These are phyloP conservation scores for Kurtzmaniella fragi DNA, from an alignment of 805 yeast species.

Conservation along the genomic window DNA sequence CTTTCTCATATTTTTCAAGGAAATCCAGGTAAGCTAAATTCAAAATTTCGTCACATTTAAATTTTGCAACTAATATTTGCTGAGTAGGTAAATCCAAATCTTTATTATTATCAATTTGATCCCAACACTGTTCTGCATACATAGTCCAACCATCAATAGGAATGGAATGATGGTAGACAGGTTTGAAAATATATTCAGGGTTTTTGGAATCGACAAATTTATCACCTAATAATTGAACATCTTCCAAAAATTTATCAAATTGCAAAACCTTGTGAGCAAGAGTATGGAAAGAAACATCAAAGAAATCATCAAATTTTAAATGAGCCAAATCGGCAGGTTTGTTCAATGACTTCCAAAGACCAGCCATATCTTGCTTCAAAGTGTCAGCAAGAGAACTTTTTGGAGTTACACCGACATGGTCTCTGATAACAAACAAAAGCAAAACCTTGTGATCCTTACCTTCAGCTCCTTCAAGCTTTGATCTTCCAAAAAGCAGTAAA, in stretches of 20 bases:
- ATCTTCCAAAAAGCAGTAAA: slow-evolving; percentile 71
- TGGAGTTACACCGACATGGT: slow-evolving; percentile 86
- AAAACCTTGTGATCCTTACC: slow-evolving; percentile 52
- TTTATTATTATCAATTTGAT: slow-evolving; percentile 86
- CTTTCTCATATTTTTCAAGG: slow-evolving; percentile 12
- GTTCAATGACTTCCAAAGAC: slow-evolving; percentile 72
- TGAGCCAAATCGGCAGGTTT: slow-evolving; percentile 65
- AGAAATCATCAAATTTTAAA: slow-evolving; percentile 64
- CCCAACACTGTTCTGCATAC: slow-evolving; percentile 90
- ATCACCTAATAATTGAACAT: slow-evolving; percentile 60
- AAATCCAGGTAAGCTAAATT: slow-evolving; percentile 29
- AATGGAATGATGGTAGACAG: slow-evolving; percentile 72
- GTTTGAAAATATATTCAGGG: slow-evolving; percentile 47
- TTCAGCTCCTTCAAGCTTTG: slow-evolving; percentile 22
- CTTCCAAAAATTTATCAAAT: slow-evolving; percentile 60
- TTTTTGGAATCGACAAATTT: slow-evolving; percentile 40
- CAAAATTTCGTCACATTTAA: slow-evolving; percentile 88
- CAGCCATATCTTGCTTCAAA: slow-evolving; percentile 61
- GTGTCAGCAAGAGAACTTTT: slow-evolving; percentile 64
- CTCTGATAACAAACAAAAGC: slow-evolving; percentile 84
- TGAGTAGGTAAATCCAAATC: slow-evolving; percentile 96
- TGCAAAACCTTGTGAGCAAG: slow-evolving; percentile 83
- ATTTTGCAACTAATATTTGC: slow-evolving; percentile 89
- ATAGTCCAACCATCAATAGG: slow-evolving; percentile 97
- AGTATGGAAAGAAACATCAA: slow-evolving; percentile 77